Evolutionary conservation across 495 filamentous ascomycete species (phyloP).

Genomic region (Copromyces sp.): DNA sequence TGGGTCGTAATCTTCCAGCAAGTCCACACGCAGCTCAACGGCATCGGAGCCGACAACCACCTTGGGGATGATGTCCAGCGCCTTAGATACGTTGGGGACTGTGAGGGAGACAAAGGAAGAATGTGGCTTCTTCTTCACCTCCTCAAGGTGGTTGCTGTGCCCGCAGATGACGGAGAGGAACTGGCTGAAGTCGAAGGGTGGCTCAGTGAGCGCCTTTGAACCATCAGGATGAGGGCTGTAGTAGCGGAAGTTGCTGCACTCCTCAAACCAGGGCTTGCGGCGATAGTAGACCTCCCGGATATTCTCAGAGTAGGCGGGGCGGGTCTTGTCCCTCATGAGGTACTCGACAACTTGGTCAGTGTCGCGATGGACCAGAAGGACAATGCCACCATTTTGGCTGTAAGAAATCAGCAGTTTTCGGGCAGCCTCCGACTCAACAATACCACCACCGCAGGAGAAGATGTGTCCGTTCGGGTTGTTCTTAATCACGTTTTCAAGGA

Average conservation of each 20-base stretch:
- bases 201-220: slow-evolving; percentile 45
- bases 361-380: slow-evolving; percentile 79
- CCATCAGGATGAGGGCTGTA: slow-evolving; percentile 61
- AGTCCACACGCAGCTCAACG: slow-evolving; percentile 86
- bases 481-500: slow-evolving; percentile 61
- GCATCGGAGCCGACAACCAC: slow-evolving; percentile 83
- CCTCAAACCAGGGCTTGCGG: slow-evolving; percentile 80
- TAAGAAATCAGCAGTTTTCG: slow-evolving; percentile 65
- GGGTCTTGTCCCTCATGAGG: slow-evolving; percentile 78
- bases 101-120: slow-evolving; percentile 93
- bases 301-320: slow-evolving; percentile 88
- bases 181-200: slow-evolving; percentile 66
- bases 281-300: slow-evolving; percentile 89
- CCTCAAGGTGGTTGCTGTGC: slow-evolving; percentile 50
- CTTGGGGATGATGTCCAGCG: slow-evolving; percentile 53
- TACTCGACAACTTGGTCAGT: slow-evolving; percentile 84
- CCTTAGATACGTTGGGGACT: slow-evolving; percentile 56
- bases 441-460: slow-evolving; percentile 87
- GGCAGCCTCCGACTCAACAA: slow-evolving; percentile 81
- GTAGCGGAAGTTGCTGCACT: slow-evolving; percentile 94
- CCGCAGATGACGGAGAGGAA: slow-evolving; percentile 71
- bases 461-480: slow-evolving; percentile 68
- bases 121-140: slow-evolving; percentile 58
- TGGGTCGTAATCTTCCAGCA: slow-evolving; percentile 64
- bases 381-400: slow-evolving; percentile 72